Conservation (phyloP, 441 rosid genomes). For the Macaranga tanarius region DNA sequence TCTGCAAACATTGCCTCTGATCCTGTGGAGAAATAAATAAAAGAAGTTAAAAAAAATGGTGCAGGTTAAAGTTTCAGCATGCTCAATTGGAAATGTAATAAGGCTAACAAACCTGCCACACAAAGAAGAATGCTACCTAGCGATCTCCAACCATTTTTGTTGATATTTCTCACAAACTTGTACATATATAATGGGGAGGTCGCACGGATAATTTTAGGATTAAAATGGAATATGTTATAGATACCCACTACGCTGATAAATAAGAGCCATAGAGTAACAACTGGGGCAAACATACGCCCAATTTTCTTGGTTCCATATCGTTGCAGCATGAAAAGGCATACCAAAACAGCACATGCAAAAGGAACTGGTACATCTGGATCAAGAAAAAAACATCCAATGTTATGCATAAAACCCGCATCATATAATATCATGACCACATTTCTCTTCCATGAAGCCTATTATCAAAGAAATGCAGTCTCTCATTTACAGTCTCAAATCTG, state of each 20-base stretch:
- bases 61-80: no score
- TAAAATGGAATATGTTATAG: constrained; percentile 39
- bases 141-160: constrained; percentile 40
- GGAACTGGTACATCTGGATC: constrained; percentile 55
- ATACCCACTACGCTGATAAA: constrained; percentile 53
- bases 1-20: constrained; percentile 75
- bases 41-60: neutral
- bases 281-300: constrained; percentile 55
- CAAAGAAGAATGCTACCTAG: constrained; percentile 58
- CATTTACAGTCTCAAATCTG: neutral
- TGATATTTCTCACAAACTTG: constrained; percentile 38
- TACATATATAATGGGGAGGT: constrained; percentile 49
- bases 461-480: neutral
- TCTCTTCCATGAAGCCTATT: neutral
- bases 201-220: constrained; percentile 39
- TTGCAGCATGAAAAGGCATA: constrained; percentile 58
- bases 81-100: constrained; percentile 1
- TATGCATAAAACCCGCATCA: neutral
- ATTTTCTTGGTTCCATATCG: constrained; percentile 51
- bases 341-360: constrained; percentile 51
- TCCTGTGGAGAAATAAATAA: constrained; percentile 34
- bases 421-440: neutral
- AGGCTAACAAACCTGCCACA: constrained; percentile 44
- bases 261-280: constrained; percentile 51
- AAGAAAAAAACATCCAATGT: neutral